Base-by-base conservation (phyloP, 495 filamentous ascomycete species). In the Tuber umbilicatum region DNA sequence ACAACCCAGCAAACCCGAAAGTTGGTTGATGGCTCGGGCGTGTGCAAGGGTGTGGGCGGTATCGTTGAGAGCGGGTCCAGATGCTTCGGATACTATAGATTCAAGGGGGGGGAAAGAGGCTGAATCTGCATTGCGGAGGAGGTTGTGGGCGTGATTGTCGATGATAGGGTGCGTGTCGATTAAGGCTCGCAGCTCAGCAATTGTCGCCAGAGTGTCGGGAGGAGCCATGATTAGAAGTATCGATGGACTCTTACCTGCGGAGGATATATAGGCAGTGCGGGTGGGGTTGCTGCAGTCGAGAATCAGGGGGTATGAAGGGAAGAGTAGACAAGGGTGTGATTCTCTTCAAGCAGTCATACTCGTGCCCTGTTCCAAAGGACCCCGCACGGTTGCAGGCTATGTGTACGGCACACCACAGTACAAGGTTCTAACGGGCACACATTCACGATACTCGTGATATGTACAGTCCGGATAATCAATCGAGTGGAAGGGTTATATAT, bases 141-240 rank as follows among this genome's bases (percentile, higher is more conserved):
- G 84, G 78, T 93, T 93, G 81, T 97, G 93, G 50, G 91, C 92
- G 84, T 97, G 94, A 81, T 94, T 90, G 82, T 97, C 94, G 81
- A 97, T 94, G 76, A 94, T 87, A 0, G 94, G 93, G 47, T 89
- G 92, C 23, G 79, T 86, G 74, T 88, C 86, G 70, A 95, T 89
- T 38, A 89, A 77, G 16, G 82, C 79, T 37, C 83, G 83, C 37
- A 89, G 84, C 10, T 82, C 82, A 2, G 79, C 45, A 45, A 77
- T 74, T 16, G 76, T 69, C 21, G 12, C 69, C 39, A 64, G 67
- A 21, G 77, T n/a, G 17, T 64, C 38, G 2, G 64, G 74, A 60
- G 73, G 2, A 64, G 55, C 31, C 55, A 64, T 64, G 55, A 64
- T 17, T 17, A 35, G 27, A 64, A 5, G 55, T 6, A 17, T 35